These are phyloP conservation scores for Leptographium galeiforme DNA, from an alignment of 2,329 filamentous ascomycete genomes.

Conservation along the genomic window DNA sequence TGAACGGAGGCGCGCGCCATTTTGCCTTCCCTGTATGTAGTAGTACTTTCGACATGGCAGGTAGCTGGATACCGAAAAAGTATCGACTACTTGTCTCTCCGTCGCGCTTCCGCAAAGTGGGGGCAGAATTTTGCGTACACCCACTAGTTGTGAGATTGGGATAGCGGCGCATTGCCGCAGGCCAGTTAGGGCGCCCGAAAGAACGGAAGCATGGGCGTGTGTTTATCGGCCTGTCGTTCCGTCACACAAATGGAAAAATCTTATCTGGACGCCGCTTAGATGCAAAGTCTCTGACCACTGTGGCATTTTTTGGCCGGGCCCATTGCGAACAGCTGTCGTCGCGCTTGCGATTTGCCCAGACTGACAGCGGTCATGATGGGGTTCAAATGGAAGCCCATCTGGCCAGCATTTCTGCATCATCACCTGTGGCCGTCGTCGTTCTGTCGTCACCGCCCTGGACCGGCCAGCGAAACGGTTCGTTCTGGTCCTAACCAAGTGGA, in stretches of 20 bases:
- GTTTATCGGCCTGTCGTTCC: background rate
- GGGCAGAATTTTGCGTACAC: background rate
- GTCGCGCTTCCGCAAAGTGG: background rate
- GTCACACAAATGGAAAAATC: conserved; percentile 6
- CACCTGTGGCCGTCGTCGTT: no score
- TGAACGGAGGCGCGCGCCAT: no score
- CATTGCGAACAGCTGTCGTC: no score
- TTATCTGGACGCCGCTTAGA: conserved; percentile 7
- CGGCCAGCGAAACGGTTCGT: background rate
- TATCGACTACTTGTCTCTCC: background rate
- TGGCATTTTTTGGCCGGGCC: background rate
- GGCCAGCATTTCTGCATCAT: background rate
- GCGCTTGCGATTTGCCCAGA: no score
- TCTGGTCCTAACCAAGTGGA: background rate
- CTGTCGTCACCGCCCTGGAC: background rate
- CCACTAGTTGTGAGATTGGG: background rate
- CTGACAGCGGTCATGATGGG: background rate
- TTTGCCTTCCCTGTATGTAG: no score
- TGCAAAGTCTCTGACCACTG: conserved; percentile 3
- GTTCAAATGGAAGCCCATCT: background rate
- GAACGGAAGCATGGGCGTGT: background rate
- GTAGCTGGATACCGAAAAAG: background rate
- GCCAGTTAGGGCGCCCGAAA: background rate
- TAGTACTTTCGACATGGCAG: no score
- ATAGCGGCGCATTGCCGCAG: background rate